Conservation (phyloP, 192 early-diverging fungal genomes). For the Rhizophlyctis rosea region DNA sequence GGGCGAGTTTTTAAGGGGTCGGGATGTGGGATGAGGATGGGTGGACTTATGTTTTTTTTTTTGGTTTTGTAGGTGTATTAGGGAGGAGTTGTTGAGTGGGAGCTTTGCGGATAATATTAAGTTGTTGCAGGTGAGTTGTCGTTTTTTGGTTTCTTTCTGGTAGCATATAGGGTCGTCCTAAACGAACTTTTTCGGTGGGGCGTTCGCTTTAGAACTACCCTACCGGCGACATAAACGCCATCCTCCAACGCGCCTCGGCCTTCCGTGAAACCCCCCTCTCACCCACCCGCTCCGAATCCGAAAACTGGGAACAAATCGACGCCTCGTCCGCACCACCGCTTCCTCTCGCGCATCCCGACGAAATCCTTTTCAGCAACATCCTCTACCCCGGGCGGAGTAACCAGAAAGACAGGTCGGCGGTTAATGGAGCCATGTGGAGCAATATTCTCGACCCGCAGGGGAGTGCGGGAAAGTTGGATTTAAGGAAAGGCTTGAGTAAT, state of each 20-base stretch:
- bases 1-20: neutral
- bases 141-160: neutral
- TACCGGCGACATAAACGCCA: slow-evolving; percentile 43
- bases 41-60: no score
- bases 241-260: slow-evolving; percentile 33
- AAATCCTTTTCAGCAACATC: neutral
- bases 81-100: slow-evolving; percentile 50
- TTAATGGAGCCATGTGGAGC: neutral
- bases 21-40: no score
- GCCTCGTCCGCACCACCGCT: neutral
- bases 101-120: slow-evolving; percentile 62
- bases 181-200: neutral
- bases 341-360: no score
- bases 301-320: neutral
- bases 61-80: slow-evolving; percentile 48
- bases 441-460: neutral
- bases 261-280: slow-evolving; percentile 24
- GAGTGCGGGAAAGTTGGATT: no score
- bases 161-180: slow-evolving; percentile 1
- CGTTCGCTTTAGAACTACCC: slow-evolving; percentile 54
- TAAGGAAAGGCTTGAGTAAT: neutral
- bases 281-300: neutral
- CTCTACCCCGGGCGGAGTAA: neutral
- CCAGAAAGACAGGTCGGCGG: neutral
- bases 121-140: slow-evolving; percentile 55